Percentiles rank a stretch among this genome's conserved stretches.
phyloP scores from a whole-genome alignment of 768 basidiomycete species.

The Lactifluus hygrophoroides region DNA sequence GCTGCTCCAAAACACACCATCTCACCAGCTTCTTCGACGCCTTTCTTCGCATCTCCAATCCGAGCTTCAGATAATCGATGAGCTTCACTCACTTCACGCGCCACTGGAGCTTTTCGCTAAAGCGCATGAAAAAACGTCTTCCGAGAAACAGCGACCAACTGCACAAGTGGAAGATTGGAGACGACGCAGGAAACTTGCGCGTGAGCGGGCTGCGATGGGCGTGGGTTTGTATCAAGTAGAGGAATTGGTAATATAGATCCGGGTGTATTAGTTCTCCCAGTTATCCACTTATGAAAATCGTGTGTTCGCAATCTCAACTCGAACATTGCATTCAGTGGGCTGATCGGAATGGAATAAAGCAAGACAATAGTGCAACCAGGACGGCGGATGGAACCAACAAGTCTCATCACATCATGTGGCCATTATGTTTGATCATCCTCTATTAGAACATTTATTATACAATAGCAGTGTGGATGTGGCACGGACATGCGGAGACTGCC shows the following conservation, averaged over 20 bases:
- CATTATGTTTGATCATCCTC: background rate
- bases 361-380: background rate
- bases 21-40: conserved; percentile 43
- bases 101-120: conserved; percentile 54
- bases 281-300: conserved; percentile 5
- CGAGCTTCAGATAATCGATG: conserved; percentile 43
- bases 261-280: background rate
- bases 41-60: conserved; percentile 46
- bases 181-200: conserved; percentile 39
- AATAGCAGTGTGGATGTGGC: background rate
- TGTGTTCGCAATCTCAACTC: too few relatives aligned
- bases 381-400: background rate
- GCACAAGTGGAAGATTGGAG: conserved; percentile 27
- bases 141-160: conserved; percentile 29
- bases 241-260: conserved; percentile 46
- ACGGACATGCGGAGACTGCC: background rate
- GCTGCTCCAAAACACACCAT: conserved; percentile 54
- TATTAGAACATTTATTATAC: background rate
- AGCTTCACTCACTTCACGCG: conserved; percentile 49
- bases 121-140: conserved; percentile 41
- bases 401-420: background rate
- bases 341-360: background rate
- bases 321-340: background rate
- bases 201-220: conserved; percentile 42
- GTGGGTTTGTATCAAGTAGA: conserved; percentile 68